Conservation (phyloP, 2,329 filamentous ascomycete genomes). For the Aspergillus brasiliensis region DNA sequence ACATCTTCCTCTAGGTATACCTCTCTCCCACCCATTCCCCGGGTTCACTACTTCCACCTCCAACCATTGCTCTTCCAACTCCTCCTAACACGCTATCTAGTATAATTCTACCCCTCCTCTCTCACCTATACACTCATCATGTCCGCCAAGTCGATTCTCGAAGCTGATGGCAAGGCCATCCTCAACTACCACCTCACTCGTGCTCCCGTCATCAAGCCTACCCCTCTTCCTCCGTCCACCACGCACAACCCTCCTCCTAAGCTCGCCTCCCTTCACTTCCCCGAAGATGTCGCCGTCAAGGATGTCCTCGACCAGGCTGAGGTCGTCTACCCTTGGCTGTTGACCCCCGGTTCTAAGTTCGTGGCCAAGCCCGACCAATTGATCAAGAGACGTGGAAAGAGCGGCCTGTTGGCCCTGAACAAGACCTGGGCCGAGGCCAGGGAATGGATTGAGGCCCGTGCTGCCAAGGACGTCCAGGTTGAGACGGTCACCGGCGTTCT, state of each 20-base stretch:
- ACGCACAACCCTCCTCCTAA: constrained; percentile 92
- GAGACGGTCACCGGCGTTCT: constrained; percentile 87
- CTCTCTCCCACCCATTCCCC: constrained; percentile 8
- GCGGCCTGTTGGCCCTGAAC: constrained; percentile 91
- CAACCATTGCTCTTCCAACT: constrained; percentile 7
- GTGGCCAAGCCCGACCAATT: constrained; percentile 99
- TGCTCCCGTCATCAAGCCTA: constrained; percentile 95
- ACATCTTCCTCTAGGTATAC: constrained; percentile 5
- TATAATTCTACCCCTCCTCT: constrained; percentile 13
- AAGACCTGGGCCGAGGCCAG: constrained; percentile 94
- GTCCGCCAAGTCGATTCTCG: constrained; percentile 96
- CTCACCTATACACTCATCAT: constrained; percentile 52
- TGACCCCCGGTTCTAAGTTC: constrained; percentile 81
- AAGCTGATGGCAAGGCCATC: constrained; percentile 99
- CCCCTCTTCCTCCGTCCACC: constrained; percentile 78
- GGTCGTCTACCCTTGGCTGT: constrained; percentile 93
- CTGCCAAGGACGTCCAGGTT: constrained; percentile 88
- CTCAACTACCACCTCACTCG: constrained; percentile 99
- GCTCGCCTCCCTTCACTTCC: constrained; percentile 90
- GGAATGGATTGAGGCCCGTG: constrained; percentile 89
- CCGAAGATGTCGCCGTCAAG: constrained; percentile 79
- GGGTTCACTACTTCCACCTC: constrained; percentile 20
- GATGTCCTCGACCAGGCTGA: constrained; percentile 93
- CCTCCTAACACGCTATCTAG: constrained; percentile 8
- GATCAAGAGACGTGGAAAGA: constrained; percentile 99